Evolutionary conservation across 2,329 filamentous ascomycete species (phyloP).

Genomic region (Tolypocladium tundrense): DNA sequence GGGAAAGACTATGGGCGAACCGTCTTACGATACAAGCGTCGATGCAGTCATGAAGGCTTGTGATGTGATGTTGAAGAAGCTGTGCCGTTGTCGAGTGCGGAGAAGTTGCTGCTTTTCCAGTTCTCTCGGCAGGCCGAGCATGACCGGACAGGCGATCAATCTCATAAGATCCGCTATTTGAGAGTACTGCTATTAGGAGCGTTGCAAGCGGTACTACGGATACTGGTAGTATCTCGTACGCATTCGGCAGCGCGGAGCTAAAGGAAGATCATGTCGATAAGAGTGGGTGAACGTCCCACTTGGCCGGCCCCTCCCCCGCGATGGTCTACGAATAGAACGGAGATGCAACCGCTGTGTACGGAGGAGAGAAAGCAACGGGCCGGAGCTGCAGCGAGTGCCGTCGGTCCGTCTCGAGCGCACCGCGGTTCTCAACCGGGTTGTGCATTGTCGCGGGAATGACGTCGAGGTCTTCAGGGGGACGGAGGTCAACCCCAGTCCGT

Average conservation of each 20-base stretch:
- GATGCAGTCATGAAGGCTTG: too few species aligned
- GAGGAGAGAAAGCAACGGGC: too few species aligned
- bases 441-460: conserved; percentile 9
- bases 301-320: not conserved
- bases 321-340: not conserved
- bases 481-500: not conserved
- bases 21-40: not conserved
- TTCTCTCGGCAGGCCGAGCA: too few species aligned
- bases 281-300: not conserved
- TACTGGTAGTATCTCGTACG: not conserved
- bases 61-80: not conserved
- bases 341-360: not conserved
- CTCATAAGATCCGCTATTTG: too few species aligned
- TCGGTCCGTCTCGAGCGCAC: not conserved
- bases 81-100: not conserved
- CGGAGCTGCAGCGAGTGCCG: not conserved
- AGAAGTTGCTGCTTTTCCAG: too few species aligned
- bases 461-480: conserved; percentile 9
- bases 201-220: too few species aligned
- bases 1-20: conserved; percentile 1
- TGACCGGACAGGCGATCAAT: too few species aligned
- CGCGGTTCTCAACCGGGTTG: not conserved
- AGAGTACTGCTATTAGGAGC: too few species aligned
- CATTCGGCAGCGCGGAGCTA: not conserved
- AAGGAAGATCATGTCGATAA: not conserved